These are phyloP conservation scores for Gloeophyllum trabeum DNA, from an alignment of 768 basidiomycete genomes.

Conservation along the genomic window DNA sequence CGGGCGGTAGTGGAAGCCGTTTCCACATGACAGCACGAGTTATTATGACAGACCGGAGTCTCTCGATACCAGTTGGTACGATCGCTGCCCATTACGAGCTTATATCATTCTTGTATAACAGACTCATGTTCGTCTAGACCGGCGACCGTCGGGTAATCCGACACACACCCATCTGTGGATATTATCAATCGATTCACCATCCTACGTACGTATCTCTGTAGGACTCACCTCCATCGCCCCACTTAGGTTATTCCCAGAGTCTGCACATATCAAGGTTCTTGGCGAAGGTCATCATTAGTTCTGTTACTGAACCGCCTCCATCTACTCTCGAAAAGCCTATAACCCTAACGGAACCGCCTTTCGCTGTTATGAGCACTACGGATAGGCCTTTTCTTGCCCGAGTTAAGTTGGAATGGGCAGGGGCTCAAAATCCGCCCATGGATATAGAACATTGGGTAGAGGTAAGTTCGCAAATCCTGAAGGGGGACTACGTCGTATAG, in stretches of 20 bases:
- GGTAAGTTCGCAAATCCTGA: too few species aligned
- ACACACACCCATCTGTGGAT: conserved; percentile 36
- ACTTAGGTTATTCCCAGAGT: too few species aligned
- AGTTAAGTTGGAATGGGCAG: conserved; percentile 28
- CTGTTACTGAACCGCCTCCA: conserved; percentile 26
- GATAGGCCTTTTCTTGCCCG: conserved; percentile 34
- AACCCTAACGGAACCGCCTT: conserved; percentile 24
- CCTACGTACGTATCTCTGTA: conserved; percentile 40
- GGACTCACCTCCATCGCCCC: too few species aligned
- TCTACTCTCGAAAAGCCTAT: conserved; percentile 21
- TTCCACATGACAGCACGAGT: conserved; percentile 37
- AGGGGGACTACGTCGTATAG: too few species aligned
- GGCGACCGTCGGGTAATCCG: conserved; percentile 13
- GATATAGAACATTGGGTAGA: conserved; percentile 44
- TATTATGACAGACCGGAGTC: conserved; percentile 30
- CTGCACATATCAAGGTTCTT: conserved; percentile 22
- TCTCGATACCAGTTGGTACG: conserved; percentile 30
- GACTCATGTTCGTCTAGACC: conserved; percentile 15
- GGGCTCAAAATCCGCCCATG: conserved; percentile 26
- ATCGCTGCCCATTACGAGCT: too few species aligned
- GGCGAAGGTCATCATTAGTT: conserved; percentile 20
- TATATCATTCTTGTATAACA: too few species aligned
- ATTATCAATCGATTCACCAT: conserved; percentile 30
- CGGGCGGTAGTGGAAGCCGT: conserved; percentile 19
- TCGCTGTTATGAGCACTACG: conserved; percentile 26